These are phyloP conservation scores for Gorgonomyces haynaldii DNA, from an alignment of 192 early-diverging fungal genomes.

Conservation along the genomic window DNA sequence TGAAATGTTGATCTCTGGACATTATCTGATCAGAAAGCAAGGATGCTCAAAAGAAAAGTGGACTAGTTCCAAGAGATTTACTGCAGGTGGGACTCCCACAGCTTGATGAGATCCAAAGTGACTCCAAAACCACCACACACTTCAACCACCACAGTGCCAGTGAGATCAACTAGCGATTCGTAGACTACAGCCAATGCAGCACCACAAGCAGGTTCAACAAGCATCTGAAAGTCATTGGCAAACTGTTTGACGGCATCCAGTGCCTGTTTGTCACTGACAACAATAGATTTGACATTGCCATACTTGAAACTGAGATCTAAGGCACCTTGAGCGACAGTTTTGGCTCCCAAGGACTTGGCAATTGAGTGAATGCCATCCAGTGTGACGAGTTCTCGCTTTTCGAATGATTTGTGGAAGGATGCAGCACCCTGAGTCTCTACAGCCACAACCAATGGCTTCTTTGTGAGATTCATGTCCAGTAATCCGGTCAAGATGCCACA, in stretches of 20 bases:
- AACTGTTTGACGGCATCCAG: slow-evolving; percentile 13
- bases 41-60: too few relatives aligned
- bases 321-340: slow-evolving; percentile 6
- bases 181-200: slow-evolving; percentile 12
- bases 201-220: slow-evolving; percentile 29
- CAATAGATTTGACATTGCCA: slow-evolving; percentile 6
- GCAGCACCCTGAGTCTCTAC: slow-evolving; percentile 25
- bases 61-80: too few relatives aligned
- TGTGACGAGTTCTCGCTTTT: background rate
- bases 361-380: slow-evolving; percentile 15
- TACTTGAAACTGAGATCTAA: slow-evolving; percentile 9
- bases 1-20: too few relatives aligned
- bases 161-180: slow-evolving; percentile 6
- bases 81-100: slow-evolving; percentile 7
- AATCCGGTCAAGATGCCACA: slow-evolving; percentile 19
- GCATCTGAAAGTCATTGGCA: slow-evolving; percentile 12
- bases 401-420: slow-evolving; percentile 8
- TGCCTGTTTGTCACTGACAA: slow-evolving; percentile 21
- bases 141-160: slow-evolving; percentile 13
- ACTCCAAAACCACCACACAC: slow-evolving; percentile 24
- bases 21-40: too few relatives aligned
- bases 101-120: slow-evolving; percentile 9
- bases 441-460: slow-evolving; percentile 12
- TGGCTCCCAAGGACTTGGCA: slow-evolving; percentile 26
- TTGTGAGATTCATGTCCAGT: background rate